phyloP scores from a whole-genome alignment of 2,329 filamentous ascomycete species.

The Nemania diffusa region DNA sequence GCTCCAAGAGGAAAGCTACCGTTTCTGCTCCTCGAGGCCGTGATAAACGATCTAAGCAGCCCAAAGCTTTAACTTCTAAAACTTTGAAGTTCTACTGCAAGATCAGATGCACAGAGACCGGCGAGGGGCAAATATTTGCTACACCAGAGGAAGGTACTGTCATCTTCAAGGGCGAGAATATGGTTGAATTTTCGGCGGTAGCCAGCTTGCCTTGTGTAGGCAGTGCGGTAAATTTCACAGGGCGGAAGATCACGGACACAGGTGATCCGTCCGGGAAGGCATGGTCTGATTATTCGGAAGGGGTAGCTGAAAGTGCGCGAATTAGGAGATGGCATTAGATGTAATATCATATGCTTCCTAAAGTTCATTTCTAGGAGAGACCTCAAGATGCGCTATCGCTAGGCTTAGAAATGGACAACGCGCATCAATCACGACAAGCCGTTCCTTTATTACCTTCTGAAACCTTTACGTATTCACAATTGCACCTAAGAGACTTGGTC shows the following conservation, averaged over 20 bases:
- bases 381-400: no score
- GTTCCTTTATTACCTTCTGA: no score
- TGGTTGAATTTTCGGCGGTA: conserved; percentile 43
- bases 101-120: conserved; percentile 44
- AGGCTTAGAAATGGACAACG: no score
- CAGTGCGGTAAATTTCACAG: conserved; percentile 38
- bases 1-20: conserved; percentile 40
- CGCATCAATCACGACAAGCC: no score
- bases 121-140: conserved; percentile 40
- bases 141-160: conserved; percentile 42
- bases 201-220: conserved; percentile 42
- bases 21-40: background rate
- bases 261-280: conserved; percentile 22
- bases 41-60: conserved; percentile 29
- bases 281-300: conserved; percentile 43
- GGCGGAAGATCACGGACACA: conserved; percentile 37
- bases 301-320: conserved; percentile 15
- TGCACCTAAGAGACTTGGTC: no score
- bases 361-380: no score
- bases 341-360: no score
- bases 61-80: conserved; percentile 23
- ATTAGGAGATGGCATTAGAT: conserved; percentile 19
- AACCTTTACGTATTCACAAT: no score
- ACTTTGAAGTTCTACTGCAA: conserved; percentile 42
- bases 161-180: conserved; percentile 44